These are phyloP conservation scores for Fraxinus albicans DNA, from an alignment of 305 asterid species.

Conservation along the genomic window DNA sequence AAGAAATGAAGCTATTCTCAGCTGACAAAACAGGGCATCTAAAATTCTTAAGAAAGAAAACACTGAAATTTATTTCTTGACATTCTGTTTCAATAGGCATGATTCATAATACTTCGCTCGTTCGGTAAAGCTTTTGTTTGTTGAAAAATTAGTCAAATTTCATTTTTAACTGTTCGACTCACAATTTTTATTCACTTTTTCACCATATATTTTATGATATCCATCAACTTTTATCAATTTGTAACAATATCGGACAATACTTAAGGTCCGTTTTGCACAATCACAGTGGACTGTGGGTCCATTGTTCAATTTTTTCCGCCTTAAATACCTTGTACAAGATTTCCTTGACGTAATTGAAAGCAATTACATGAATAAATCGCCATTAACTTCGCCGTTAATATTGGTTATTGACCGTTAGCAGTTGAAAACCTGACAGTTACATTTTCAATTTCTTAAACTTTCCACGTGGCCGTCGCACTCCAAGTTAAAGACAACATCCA, in stretches of 20 bases:
- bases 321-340: background rate
- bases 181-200: too few relatives aligned
- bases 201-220: too few relatives aligned
- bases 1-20: background rate
- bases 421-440: slow-evolving; percentile 46
- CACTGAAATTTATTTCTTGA: background rate
- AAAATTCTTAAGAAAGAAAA: background rate
- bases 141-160: background rate
- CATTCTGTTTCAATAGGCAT: background rate
- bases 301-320: background rate
- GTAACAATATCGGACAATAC: too few relatives aligned
- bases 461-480: slow-evolving; percentile 51
- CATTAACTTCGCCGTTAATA: slow-evolving; percentile 50
- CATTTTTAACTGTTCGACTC: background rate
- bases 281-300: background rate
- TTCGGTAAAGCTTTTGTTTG: background rate
- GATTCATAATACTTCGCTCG: background rate
- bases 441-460: slow-evolving; percentile 20
- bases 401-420: slow-evolving; percentile 53
- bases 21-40: background rate
- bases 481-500: slow-evolving; percentile 15
- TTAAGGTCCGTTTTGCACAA: background rate
- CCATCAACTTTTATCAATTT: too few relatives aligned
- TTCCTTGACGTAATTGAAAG: background rate
- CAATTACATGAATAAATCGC: slow-evolving; percentile 6